phyloP scores from a whole-genome alignment of 73 alveolate species.

The Paramecium biaurelia region DNA sequence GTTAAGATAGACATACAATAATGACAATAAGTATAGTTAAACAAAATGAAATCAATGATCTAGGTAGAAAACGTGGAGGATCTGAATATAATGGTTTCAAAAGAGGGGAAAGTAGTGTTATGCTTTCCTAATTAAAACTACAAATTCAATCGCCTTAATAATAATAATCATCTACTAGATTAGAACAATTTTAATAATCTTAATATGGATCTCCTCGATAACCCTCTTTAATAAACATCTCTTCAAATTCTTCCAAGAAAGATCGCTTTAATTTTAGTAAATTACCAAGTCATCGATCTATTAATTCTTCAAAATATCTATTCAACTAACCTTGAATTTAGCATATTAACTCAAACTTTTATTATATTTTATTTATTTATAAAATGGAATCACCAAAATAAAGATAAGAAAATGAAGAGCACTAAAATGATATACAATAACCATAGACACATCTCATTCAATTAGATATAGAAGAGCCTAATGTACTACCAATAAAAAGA shows the following conservation, averaged over 20 bases:
- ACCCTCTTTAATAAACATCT: neutral
- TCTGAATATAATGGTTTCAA: neutral
- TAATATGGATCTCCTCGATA: neutral
- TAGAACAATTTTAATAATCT: neutral
- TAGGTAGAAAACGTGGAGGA: neutral
- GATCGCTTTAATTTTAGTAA: neutral
- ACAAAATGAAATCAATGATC: neutral
- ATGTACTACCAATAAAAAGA: neutral
- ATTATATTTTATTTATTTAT: neutral
- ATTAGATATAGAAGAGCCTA: neutral
- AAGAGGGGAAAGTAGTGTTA: neutral
- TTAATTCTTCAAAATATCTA: neutral
- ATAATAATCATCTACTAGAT: neutral
- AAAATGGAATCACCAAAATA: neutral
- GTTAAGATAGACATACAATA: constrained; percentile 2
- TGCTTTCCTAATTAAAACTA: neutral
- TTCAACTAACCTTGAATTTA: neutral
- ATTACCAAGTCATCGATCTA: neutral
- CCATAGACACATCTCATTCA: neutral
- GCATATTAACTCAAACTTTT: neutral
- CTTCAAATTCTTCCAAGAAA: neutral
- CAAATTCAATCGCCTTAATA: neutral
- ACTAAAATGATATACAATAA: neutral
- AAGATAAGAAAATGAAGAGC: neutral
- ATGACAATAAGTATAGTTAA: constrained; percentile 37